Evolutionary conservation across 164 flowering plant species (phyloP), one percentile per base, ranked within the genome.

Genomic region (Akebia trifoliata): DNA sequence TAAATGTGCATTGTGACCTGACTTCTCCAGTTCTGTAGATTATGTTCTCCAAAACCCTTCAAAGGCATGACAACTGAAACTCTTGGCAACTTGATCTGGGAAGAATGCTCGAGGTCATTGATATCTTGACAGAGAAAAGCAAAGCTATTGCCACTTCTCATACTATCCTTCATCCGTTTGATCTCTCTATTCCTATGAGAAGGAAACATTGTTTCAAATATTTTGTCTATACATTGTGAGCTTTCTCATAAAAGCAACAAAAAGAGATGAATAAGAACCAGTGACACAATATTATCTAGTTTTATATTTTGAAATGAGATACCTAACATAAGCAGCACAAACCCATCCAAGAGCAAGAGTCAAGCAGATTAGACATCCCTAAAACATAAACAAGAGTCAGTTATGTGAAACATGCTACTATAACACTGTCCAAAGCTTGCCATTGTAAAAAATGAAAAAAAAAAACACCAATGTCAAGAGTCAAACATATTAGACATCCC

Each of bases 11-110:
- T 30, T 25, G 72, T 67, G 47, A 93, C 99, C 95, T 93, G 99
- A 72, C 79, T 84, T 79, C 83, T 90, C 99, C 99, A 93, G 64
- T 93, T 93, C 56, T 80, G 96, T 44, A 90, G 70, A 78, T 93
- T 93, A 64, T 93, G 99, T 66, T 93, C 99, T 37, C 99, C 97
- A 77, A 90, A 93, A 3, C 99, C 99, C 74, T 93, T 93, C 47
- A 93, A 69, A 61, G 99, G 99, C 99, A 93, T 93, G 29, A 93
- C 78, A 61, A 93, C 95, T 25, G 97, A 61, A 36, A 93, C 97
- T 61, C 88, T 69, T 11, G 99, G 99, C 60, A 93, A 71, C 24
- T 74, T 78, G 66, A 69, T 65, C 77, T 93, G 99, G 48, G 74
- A 74, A 26, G 81, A 79, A 72, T 93, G 96, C 73, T 93, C 99